phyloP scores from a whole-genome alignment of 164 flowering plant species.

The Chimonanthus salicifolius region DNA sequence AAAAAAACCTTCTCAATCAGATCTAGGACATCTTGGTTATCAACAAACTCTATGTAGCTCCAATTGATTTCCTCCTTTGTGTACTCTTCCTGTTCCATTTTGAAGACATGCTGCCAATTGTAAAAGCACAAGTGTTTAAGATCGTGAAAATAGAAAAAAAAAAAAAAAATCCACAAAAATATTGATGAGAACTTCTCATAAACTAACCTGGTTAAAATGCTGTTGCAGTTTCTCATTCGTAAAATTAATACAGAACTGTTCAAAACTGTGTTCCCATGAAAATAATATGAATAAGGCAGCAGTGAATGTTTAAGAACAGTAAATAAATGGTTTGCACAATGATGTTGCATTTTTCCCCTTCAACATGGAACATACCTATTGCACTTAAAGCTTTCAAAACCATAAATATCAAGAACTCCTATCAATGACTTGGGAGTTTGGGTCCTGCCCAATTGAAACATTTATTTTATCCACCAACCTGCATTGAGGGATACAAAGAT shows the following conservation, averaged over 20 bases:
- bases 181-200: neutral
- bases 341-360: neutral
- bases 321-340: neutral
- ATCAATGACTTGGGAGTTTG: conserved; percentile 76
- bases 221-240: conserved; percentile 98
- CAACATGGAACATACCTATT: conserved; percentile 54
- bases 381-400: conserved; percentile 93
- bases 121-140: neutral
- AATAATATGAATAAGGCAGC: conserved; percentile 8
- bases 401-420: conserved; percentile 99
- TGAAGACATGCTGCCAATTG: conserved; percentile 80
- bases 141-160: neutral
- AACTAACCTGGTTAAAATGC: conserved; percentile 90
- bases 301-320: neutral
- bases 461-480: conserved; percentile 97
- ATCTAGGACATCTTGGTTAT: conserved; percentile 95
- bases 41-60: conserved; percentile 98
- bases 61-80: conserved; percentile 87
- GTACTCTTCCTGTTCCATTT: conserved; percentile 99
- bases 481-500: conserved; percentile 9
- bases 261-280: conserved; percentile 55
- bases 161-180: neutral
- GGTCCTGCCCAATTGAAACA: conserved; percentile 94
- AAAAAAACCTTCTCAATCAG: conserved; percentile 80
- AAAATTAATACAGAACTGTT: conserved; percentile 96